Conservation (phyloP, 257 asterid species). For the Nicotiana knightiana region DNA sequence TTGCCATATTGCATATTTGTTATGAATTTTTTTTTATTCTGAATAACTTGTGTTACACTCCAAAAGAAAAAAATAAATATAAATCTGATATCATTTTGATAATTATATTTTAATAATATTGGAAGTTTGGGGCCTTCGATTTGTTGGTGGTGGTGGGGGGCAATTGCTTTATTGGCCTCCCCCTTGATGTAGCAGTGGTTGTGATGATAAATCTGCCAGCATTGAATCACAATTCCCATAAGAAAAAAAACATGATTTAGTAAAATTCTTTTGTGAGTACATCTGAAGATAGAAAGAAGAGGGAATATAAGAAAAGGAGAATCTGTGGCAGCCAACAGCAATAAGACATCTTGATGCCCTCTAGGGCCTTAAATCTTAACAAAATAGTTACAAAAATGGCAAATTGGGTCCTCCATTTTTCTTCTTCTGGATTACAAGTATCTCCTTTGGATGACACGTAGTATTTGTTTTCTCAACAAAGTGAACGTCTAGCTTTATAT, state of each 20-base stretch:
- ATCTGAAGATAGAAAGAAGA: not conserved
- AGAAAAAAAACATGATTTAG: not conserved
- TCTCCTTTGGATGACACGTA: not conserved
- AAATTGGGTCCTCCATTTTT: not conserved
- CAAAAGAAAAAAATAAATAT: too few relatives aligned
- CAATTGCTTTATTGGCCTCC: too few relatives aligned
- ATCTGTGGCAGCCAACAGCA: slow-evolving; percentile 17
- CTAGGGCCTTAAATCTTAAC: slow-evolving; percentile 16
- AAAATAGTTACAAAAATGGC: slow-evolving; percentile 8
- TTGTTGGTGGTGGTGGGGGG: too few relatives aligned
- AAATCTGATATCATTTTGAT: too few relatives aligned
- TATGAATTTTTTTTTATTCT: too few relatives aligned
- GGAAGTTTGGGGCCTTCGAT: too few relatives aligned
- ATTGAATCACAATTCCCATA: not conserved
- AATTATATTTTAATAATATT: too few relatives aligned
- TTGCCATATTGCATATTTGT: too few relatives aligned
- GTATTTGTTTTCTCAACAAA: not conserved
- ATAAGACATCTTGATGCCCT: not conserved
- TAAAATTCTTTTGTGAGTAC: not conserved
- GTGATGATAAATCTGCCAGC: not conserved
- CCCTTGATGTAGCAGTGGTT: too few relatives aligned
- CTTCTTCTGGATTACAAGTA: not conserved
- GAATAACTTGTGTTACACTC: too few relatives aligned
- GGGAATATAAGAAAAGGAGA: slow-evolving; percentile 15
- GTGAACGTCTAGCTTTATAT: not conserved